Evolutionary conservation across 1,139 yeast species (phyloP).

Genomic region (Saccharomyces hybrid): DNA sequence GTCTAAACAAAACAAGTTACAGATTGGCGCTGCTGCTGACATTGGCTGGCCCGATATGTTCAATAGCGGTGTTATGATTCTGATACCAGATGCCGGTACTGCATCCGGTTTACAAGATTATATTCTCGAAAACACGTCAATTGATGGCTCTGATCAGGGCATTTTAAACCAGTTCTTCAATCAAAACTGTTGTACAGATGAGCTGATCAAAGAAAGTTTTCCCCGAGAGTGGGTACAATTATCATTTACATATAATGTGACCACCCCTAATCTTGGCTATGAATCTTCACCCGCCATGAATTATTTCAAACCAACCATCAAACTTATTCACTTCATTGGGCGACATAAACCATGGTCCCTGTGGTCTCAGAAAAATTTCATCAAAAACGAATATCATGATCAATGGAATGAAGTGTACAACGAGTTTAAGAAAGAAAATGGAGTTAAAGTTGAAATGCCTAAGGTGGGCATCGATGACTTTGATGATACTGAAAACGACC

Average conservation of each 20-base stretch:
- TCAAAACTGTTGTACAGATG: conserved; percentile 6
- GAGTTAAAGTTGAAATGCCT: conserved; percentile 5
- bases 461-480: background rate
- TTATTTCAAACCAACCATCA: conserved; percentile 49
- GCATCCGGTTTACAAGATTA: conserved; percentile 41
- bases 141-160: conserved; percentile 97
- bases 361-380: conserved; percentile 11
- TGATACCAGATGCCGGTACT: conserved; percentile 48
- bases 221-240: conserved; percentile 52
- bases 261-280: conserved; percentile 66
- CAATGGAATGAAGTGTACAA: conserved; percentile 17
- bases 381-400: conserved; percentile 11
- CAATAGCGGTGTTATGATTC: conserved; percentile 77
- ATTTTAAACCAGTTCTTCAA: conserved; percentile 75
- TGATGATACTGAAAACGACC: background rate
- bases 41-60: conserved; percentile 94
- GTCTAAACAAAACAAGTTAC: conserved; percentile 19
- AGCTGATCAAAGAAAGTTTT: background rate
- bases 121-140: conserved; percentile 41
- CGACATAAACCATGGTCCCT: conserved; percentile 69
- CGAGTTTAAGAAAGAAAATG: conserved; percentile 14
- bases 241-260: conserved; percentile 80
- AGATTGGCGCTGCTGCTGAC: conserved; percentile 80
- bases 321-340: conserved; percentile 78
- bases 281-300: conserved; percentile 73